phyloP scores from a whole-genome alignment of 768 basidiomycete species.

The Mycena polygramma region DNA sequence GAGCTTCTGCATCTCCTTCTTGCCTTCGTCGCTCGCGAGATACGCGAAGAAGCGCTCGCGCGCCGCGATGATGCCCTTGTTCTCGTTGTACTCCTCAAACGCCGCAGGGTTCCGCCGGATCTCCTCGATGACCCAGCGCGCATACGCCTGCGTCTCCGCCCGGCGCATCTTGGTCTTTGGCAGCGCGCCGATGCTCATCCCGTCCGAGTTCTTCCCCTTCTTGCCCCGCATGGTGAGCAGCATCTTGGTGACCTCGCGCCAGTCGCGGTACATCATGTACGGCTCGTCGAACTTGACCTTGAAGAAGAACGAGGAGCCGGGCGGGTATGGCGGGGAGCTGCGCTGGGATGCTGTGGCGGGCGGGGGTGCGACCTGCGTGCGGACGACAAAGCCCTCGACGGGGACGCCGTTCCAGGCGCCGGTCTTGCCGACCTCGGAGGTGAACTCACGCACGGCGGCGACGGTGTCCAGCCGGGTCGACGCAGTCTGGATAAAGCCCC shows the following conservation, averaged over 20 bases:
- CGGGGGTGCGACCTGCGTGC: slow-evolving; percentile 27
- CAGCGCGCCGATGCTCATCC: slow-evolving; percentile 51
- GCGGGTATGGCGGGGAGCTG: slow-evolving; percentile 71
- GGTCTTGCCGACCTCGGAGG: slow-evolving; percentile 70
- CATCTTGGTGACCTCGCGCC: slow-evolving; percentile 92
- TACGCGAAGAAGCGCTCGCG: slow-evolving; percentile 85
- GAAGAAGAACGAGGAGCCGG: slow-evolving; percentile 95
- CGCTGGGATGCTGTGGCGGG: slow-evolving; percentile 42
- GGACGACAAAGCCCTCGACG: slow-evolving; percentile 37
- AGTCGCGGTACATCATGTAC: slow-evolving; percentile 98
- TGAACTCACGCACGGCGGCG: slow-evolving; percentile 78
- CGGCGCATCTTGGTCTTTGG: slow-evolving; percentile 79
- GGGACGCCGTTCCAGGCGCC: slow-evolving; percentile 53
- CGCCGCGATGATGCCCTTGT: slow-evolving; percentile 88
- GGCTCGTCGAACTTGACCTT: slow-evolving; percentile 99
- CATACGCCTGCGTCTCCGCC: slow-evolving; percentile 83
- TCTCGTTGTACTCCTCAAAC: slow-evolving; percentile 75
- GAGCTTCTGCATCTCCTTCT: slow-evolving; percentile 45
- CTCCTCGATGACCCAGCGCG: slow-evolving; percentile 87
- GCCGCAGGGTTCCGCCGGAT: slow-evolving; percentile 70
- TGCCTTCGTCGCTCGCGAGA: slow-evolving; percentile 64
- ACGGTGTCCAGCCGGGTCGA: slow-evolving; percentile 73
- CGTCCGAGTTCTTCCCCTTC: slow-evolving; percentile 40
- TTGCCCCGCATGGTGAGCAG: slow-evolving; percentile 61
- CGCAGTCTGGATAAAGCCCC: slow-evolving; percentile 90